Base-by-base conservation (phyloP, 2,329 filamentous ascomycete species). In the Ceratocystis albifundus region DNA sequence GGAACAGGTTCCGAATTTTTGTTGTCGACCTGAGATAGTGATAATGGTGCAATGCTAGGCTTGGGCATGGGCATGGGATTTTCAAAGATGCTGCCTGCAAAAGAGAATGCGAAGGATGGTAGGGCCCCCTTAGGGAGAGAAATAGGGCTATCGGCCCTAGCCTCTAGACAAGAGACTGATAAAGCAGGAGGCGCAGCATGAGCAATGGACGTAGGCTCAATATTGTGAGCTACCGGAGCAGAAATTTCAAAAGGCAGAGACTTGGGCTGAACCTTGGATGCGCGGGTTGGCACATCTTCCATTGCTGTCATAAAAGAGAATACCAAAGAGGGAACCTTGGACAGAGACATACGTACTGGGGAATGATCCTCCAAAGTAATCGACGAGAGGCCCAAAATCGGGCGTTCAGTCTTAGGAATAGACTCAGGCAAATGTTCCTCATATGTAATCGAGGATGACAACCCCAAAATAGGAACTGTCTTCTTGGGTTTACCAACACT, bases 311-410 rank as follows among this genome's bases (percentile, higher is more conserved):
- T 61, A 8, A 65, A 50, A 36, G 72, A 76, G 67, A 74, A 72
- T 69, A 70, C 74, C 66, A 74, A 71, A 22, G 69, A 62, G 20
- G 71, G 69, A 12, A 68, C 74, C 53, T 25, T 68, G 65, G 66
- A 64, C 62, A 74, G 71, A 4, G 76, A 75, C 62, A 73, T 71
- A 12, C 70, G 68, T n/a, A 73, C 68, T 5, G 72, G 71, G 0
- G 53, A 57, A 28, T 57, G 53, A 3, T 57, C 64, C 25, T 59
- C 64, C 15, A 45, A 22, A 10, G 20, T n/a, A 2, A 48, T 50
- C 30, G 62, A 65, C 32, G 72, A 76, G 67, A 74, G 72, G 69
- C 70, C 74, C 66, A 74, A 71, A 30, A 68, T 61, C 22, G 71
- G 69, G 10, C 68, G 74, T 44, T 25, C 69, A 66, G 66, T 65